These are phyloP conservation scores for Bolboschoenoplectus hybrid DNA, from an alignment of 202 grass and related monocot species.

Conservation along the genomic window DNA sequence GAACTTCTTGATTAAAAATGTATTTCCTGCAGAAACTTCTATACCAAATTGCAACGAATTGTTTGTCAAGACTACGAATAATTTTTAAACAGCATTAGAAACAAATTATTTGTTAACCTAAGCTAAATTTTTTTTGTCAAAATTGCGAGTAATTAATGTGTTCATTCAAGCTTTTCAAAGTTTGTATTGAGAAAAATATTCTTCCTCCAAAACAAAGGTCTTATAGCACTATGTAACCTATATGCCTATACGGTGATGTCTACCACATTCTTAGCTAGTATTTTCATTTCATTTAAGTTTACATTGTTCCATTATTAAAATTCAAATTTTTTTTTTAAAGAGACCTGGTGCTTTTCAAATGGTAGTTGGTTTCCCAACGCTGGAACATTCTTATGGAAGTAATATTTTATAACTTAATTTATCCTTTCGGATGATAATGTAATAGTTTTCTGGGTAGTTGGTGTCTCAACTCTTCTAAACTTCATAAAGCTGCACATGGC, in stretches of 20 bases:
- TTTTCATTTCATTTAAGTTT: no score
- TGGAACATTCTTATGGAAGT: not conserved
- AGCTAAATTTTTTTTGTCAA: not conserved
- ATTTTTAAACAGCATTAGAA: not conserved
- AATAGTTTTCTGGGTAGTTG: not conserved
- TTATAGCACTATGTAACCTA: no score
- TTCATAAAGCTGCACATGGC: not conserved
- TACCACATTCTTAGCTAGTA: no score
- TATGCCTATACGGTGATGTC: no score
- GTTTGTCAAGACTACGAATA: not conserved
- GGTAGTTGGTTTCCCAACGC: conserved; percentile 11
- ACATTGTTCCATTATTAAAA: not conserved
- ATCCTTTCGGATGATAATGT: not conserved
- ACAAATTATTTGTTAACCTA: not conserved
- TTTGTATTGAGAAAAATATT: no score
- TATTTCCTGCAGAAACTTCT: not conserved
- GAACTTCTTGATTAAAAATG: not conserved
- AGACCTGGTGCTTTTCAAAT: not conserved
- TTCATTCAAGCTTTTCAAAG: no score
- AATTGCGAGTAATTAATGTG: not conserved
- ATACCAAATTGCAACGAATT: not conserved
- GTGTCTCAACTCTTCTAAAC: conserved; percentile 13
- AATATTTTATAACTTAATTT: conserved; percentile 13
- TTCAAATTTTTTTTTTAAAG: not conserved
- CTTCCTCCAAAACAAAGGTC: no score